Conservation (phyloP, 2,329 filamentous ascomycete species). For the Cadophora malorum region DNA sequence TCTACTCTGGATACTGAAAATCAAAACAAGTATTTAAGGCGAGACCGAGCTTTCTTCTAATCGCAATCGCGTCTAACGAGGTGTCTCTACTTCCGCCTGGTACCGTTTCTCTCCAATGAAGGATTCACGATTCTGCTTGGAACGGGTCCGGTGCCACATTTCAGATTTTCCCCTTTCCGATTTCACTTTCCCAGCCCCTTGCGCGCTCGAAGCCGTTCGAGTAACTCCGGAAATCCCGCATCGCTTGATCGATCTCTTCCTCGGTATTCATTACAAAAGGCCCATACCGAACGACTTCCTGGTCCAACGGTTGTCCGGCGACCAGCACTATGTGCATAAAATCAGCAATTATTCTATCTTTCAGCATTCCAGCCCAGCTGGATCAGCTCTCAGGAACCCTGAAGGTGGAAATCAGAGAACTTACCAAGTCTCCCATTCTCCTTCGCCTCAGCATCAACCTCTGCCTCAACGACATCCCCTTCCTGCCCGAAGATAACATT, state of each 20-base stretch:
- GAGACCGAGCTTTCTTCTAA: too few relatives aligned
- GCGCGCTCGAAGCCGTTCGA: constrained; percentile 16
- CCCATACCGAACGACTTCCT: not conserved
- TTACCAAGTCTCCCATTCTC: not conserved
- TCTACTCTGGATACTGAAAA: too few relatives aligned
- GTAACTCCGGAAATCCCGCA: constrained; percentile 14
- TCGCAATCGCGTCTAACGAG: too few relatives aligned
- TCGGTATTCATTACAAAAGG: constrained; percentile 13
- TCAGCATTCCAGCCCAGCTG: not conserved
- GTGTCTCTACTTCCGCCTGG: too few relatives aligned
- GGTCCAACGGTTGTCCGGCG: not conserved
- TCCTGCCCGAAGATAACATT: constrained; percentile 1
- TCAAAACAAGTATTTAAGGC: too few relatives aligned
- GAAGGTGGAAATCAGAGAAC: not conserved
- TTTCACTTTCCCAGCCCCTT: constrained; percentile 16
- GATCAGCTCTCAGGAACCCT: too few relatives aligned
- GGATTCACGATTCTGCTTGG: too few relatives aligned
- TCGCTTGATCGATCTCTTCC: constrained; percentile 14
- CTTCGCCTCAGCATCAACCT: not conserved
- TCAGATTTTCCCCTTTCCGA: not conserved
- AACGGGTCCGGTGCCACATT: not conserved
- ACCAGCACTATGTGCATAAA: not conserved
- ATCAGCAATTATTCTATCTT: not conserved
- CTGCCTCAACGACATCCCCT: not conserved
- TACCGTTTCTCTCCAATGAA: too few relatives aligned